phyloP scores from a whole-genome alignment of 805 yeast genomes.

The Grigorovia transvaalensis region DNA sequence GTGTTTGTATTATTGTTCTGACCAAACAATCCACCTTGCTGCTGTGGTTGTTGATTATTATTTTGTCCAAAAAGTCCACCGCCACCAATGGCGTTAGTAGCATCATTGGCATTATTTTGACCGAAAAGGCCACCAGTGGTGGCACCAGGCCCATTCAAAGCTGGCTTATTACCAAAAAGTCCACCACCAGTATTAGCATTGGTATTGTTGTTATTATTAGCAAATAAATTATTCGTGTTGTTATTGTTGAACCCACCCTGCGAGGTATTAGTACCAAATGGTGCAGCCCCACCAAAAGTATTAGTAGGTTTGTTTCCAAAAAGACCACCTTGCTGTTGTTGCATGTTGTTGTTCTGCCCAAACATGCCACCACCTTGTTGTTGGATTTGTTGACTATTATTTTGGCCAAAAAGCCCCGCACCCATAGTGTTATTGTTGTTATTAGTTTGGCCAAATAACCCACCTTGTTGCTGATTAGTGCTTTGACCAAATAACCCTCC shows the following conservation, averaged over 20 bases:
- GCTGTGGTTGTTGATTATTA: conserved; percentile 11
- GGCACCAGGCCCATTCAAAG: conserved; percentile 12
- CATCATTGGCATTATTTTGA: conserved; percentile 12
- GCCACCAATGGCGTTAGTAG: neutral
- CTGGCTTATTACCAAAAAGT: conserved; percentile 6
- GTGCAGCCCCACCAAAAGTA: neutral
- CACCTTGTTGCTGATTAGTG: conserved; percentile 9
- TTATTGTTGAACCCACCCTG: neutral
- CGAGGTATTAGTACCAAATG: conserved; percentile 15
- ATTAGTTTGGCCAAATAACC: conserved; percentile 20
- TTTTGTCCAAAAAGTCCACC: conserved; percentile 27
- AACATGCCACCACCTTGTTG: conserved; percentile 23
- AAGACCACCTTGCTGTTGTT: conserved; percentile 6
- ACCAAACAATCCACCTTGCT: conserved; percentile 19
- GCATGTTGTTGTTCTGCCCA: conserved; percentile 14
- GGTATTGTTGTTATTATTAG: conserved; percentile 8
- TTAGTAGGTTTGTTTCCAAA: conserved; percentile 5
- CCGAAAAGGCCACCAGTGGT: conserved; percentile 29
- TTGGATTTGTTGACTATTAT: conserved; percentile 14
- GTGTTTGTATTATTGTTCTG: conserved; percentile 1
- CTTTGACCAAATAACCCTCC: conserved; percentile 17
- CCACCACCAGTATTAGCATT: conserved; percentile 8
- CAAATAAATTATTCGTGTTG: conserved; percentile 27
- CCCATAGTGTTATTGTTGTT: conserved; percentile 8
- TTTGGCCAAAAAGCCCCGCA: conserved; percentile 21